Evolutionary conservation across 768 basidiomycete genomes (phyloP).

Genomic region (Trametes cubensis): DNA sequence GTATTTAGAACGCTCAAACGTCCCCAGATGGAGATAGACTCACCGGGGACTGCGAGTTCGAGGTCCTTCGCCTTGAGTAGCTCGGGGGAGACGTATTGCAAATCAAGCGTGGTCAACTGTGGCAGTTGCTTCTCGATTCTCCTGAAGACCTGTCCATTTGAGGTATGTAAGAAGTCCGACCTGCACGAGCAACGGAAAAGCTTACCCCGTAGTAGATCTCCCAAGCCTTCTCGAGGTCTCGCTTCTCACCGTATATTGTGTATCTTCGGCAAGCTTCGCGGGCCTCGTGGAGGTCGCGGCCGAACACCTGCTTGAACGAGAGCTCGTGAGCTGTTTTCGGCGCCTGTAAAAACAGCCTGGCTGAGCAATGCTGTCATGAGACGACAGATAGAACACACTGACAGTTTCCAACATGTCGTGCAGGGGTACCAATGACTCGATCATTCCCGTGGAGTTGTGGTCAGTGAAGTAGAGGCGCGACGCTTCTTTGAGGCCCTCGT

Average conservation of each 20-base stretch:
- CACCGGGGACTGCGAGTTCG: slow-evolving; percentile 95
- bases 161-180: not conserved
- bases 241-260: slow-evolving; percentile 81
- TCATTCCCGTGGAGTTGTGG: slow-evolving; percentile 97
- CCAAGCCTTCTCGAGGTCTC: slow-evolving; percentile 96
- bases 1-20: too few relatives aligned
- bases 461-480: slow-evolving; percentile 96
- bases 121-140: slow-evolving; percentile 94
- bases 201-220: slow-evolving; percentile 94
- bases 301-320: slow-evolving; percentile 92
- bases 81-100: slow-evolving; percentile 96
- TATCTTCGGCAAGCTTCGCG: slow-evolving; percentile 89
- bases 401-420: slow-evolving; percentile 91
- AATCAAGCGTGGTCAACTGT: slow-evolving; percentile 83
- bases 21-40: slow-evolving; percentile 4
- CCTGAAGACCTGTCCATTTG: slow-evolving; percentile 75
- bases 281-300: slow-evolving; percentile 89
- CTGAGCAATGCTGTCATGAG: not conserved
- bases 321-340: slow-evolving; percentile 95
- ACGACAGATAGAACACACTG: not conserved
- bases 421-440: slow-evolving; percentile 85
- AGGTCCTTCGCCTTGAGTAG: slow-evolving; percentile 86
- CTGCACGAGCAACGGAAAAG: not conserved
- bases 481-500: slow-evolving; percentile 97
- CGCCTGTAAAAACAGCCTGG: slow-evolving; percentile 62